A percentile compares a stretch with the other conserved stretches of the same genome.
Conservation (phyloP, 2,329 filamentous ascomycete species). For the Scolecobasidium constrictum region DNA sequence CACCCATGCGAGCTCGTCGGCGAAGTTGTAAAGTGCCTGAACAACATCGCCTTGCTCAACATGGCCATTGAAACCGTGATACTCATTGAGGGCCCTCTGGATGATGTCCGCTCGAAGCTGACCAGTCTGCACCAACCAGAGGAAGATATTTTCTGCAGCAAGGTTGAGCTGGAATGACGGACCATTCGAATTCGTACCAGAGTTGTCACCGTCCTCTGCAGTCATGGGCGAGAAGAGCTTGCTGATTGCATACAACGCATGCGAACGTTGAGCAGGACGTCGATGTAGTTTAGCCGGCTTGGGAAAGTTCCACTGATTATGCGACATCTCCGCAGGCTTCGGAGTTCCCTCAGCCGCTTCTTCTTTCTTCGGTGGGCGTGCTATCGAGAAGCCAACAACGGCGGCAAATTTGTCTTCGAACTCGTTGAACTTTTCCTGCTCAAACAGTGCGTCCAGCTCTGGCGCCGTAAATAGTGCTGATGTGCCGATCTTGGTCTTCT, state of each 20-base stretch:
- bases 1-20: constrained; percentile 57
- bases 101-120: constrained; percentile 33
- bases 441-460: constrained; percentile 24
- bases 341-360: too few relatives aligned
- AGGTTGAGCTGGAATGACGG: constrained; percentile 28
- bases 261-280: constrained; percentile 50
- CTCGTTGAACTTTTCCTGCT: constrained; percentile 23
- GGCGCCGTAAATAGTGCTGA: constrained; percentile 9
- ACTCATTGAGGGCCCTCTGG: constrained; percentile 27
- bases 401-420: constrained; percentile 31
- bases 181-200: not conserved
- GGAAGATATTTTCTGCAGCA: constrained; percentile 42
- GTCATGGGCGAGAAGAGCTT: constrained; percentile 33
- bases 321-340: too few relatives aligned
- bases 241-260: constrained; percentile 45
- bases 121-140: constrained; percentile 49
- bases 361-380: not conserved
- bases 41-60: constrained; percentile 44
- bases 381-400: constrained; percentile 25
- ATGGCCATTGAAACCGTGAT: constrained; percentile 16
- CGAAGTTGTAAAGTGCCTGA: constrained; percentile 50
- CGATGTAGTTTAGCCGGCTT: not conserved
- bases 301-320: too few relatives aligned
- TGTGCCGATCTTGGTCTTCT: constrained; percentile 11
- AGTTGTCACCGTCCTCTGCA: constrained; percentile 7